These are phyloP conservation scores for Hypoxylon rickii DNA, from an alignment of 495 filamentous ascomycete genomes.

Conservation along the genomic window DNA sequence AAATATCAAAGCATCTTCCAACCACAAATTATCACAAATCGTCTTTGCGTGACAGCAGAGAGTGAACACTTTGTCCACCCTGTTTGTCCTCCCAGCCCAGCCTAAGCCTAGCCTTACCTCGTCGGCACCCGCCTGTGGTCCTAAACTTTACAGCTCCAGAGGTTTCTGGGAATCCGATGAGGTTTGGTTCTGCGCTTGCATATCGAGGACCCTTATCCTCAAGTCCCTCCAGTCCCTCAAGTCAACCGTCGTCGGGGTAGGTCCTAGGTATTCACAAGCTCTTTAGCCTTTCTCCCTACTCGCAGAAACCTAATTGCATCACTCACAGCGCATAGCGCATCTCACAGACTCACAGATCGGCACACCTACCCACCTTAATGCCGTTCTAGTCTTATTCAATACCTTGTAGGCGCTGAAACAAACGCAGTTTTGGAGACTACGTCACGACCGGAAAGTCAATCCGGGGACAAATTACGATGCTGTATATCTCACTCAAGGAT, in stretches of 20 bases:
- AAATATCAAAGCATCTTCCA: constrained; percentile 30
- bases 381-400: too few species aligned
- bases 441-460: constrained; percentile 13
- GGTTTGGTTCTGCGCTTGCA: too few species aligned
- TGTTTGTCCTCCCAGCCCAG: background rate
- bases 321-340: background rate
- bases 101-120: background rate
- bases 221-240: too few species aligned
- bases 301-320: constrained; percentile 20
- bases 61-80: background rate
- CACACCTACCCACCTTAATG: too few species aligned
- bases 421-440: constrained; percentile 14
- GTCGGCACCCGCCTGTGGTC: background rate
- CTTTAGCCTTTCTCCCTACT: background rate
- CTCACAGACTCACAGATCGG: constrained; percentile 13
- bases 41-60: background rate
- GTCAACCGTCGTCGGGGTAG: too few species aligned
- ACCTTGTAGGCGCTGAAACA: constrained; percentile 16
- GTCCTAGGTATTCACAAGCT: too few species aligned
- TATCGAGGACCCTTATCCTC: background rate
- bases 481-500: constrained; percentile 31
- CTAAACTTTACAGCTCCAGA: too few species aligned
- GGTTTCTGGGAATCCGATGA: too few species aligned
- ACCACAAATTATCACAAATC: background rate
- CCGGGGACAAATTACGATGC: constrained; percentile 5